Conservation (phyloP, 805 yeast species). For the Cyberlindnera samutprakarnensis region DNA sequence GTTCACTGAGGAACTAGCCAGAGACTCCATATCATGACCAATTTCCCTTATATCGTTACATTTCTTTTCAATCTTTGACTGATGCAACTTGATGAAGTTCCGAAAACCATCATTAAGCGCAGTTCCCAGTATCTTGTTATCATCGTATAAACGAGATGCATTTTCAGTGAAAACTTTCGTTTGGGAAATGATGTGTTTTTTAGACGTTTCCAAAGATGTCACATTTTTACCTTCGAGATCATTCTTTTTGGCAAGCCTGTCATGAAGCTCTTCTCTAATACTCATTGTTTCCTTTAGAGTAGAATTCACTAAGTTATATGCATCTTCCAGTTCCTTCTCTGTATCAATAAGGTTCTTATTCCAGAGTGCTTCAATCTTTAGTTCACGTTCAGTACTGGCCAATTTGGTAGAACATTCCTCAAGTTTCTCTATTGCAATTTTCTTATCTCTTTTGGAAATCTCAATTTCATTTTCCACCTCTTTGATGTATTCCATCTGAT, state of each 20-base stretch:
- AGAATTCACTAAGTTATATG: slow-evolving; percentile 9
- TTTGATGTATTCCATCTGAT: slow-evolving; percentile 23
- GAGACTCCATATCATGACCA: background rate
- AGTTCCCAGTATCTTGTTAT: slow-evolving; percentile 5
- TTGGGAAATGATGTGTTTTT: slow-evolving; percentile 3
- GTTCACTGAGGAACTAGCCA: slow-evolving; percentile 5
- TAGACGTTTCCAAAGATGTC: slow-evolving; percentile 7
- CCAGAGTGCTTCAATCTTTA: slow-evolving; percentile 12
- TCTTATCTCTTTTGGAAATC: slow-evolving; percentile 9
- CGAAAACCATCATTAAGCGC: slow-evolving; percentile 9
- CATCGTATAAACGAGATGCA: slow-evolving; percentile 4
- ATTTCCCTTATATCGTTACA: slow-evolving; percentile 3
- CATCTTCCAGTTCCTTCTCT: slow-evolving; percentile 12
- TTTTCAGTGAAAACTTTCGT: slow-evolving; percentile 1
- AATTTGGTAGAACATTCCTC: slow-evolving; percentile 3
- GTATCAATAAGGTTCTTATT: slow-evolving; percentile 14
- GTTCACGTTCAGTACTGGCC: slow-evolving; percentile 6
- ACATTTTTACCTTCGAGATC: slow-evolving; percentile 12
- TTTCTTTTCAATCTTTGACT: slow-evolving; percentile 6
- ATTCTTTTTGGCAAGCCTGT: slow-evolving; percentile 5
- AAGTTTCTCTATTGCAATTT: slow-evolving; percentile 6
- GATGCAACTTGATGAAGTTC: slow-evolving; percentile 9
- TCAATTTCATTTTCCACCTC: slow-evolving; percentile 9
- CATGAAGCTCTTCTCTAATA: slow-evolving; percentile 6
- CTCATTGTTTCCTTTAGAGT: slow-evolving; percentile 16